phyloP scores from a whole-genome alignment of 1,139 yeast species.

The Hyphopichia wangnamkhiaoensis region DNA sequence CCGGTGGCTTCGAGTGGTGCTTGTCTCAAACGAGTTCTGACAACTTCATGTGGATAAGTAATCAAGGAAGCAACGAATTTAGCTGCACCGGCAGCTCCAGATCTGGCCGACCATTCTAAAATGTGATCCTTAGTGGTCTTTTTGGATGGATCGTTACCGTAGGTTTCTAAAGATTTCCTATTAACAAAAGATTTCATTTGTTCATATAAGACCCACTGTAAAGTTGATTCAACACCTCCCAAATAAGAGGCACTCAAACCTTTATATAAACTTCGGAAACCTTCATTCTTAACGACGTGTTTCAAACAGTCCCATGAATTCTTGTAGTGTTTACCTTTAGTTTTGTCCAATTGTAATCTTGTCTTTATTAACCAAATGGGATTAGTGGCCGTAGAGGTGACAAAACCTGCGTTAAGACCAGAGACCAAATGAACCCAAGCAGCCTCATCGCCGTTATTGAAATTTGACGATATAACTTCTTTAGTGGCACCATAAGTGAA shows the following conservation, averaged over 20 bases:
- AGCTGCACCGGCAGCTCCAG: constrained; percentile 98
- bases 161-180: constrained; percentile 52
- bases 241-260: constrained; percentile 93
- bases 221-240: constrained; percentile 90
- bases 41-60: constrained; percentile 97
- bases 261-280: constrained; percentile 74
- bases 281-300: constrained; percentile 74
- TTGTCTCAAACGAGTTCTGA: constrained; percentile 92
- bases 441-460: constrained; percentile 74
- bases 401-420: constrained; percentile 93
- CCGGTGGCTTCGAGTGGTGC: constrained; percentile 81
- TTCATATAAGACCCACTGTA: constrained; percentile 97
- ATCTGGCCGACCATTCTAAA: constrained; percentile 90
- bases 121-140: constrained; percentile 64
- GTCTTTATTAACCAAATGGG: constrained; percentile 99
- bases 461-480: constrained; percentile 61
- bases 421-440: constrained; percentile 85
- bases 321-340: constrained; percentile 63
- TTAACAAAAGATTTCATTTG: constrained; percentile 81
- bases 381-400: constrained; percentile 96
- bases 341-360: constrained; percentile 84
- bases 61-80: constrained; percentile 88
- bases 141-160: constrained; percentile 40
- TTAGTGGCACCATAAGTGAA: constrained; percentile 95
- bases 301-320: constrained; percentile 85